These are phyloP conservation scores for Tilletia indica DNA, from an alignment of 1,284 basidiomycete genomes.

Conservation along the genomic window DNA sequence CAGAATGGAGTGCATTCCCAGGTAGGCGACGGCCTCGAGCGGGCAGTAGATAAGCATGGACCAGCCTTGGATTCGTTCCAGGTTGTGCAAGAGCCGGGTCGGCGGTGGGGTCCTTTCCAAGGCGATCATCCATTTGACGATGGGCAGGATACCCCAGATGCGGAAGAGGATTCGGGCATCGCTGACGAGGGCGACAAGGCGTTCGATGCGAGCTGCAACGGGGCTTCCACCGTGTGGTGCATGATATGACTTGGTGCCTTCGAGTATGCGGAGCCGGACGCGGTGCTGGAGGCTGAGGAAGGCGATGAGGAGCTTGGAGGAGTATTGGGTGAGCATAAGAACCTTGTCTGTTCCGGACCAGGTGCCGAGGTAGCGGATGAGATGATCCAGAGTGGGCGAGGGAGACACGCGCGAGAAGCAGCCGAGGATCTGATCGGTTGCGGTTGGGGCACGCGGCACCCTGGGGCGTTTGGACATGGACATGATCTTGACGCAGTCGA, in stretches of 20 bases:
- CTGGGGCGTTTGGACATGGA: neutral
- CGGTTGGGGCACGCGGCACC: slow-evolving; percentile 14
- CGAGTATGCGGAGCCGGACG: slow-evolving; percentile 36
- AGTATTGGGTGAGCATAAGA: slow-evolving; percentile 54
- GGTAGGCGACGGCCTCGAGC: slow-evolving; percentile 53
- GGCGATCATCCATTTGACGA: slow-evolving; percentile 54
- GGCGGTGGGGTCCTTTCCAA: slow-evolving; percentile 48
- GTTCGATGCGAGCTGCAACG: slow-evolving; percentile 34
- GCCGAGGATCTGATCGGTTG: slow-evolving; percentile 42
- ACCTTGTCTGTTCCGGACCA: slow-evolving; percentile 55
- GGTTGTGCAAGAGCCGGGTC: slow-evolving; percentile 46
- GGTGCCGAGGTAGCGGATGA: slow-evolving; percentile 51
- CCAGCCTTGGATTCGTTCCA: slow-evolving; percentile 54
- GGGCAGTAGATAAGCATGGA: slow-evolving; percentile 54
- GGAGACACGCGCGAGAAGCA: slow-evolving; percentile 46
- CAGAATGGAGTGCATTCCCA: slow-evolving; percentile 48
- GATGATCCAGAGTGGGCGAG: slow-evolving; percentile 43
- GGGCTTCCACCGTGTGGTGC: slow-evolving; percentile 32
- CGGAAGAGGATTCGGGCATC: slow-evolving; percentile 50
- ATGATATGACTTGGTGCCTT: slow-evolving; percentile 29
- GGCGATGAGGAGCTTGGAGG: slow-evolving; percentile 45
- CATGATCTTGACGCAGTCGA: neutral
- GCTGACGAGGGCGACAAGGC: slow-evolving; percentile 39
- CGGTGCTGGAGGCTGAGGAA: slow-evolving; percentile 46
- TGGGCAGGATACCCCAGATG: slow-evolving; percentile 55